Conservation (phyloP, 1,139 yeast genomes). For the Yamadazyma pseudoaaseri region DNA sequence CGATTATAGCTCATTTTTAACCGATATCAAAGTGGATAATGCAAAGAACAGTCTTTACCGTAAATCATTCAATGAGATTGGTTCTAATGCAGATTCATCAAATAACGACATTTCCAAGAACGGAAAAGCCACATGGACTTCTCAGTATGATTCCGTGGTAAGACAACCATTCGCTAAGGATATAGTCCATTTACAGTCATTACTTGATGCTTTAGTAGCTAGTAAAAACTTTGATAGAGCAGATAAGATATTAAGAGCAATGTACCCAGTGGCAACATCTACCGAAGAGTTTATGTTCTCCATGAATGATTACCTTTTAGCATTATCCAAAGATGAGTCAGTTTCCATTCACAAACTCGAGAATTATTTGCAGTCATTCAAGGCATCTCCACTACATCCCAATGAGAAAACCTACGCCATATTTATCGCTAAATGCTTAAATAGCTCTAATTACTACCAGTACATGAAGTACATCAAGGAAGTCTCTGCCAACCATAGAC, state of each 20-base stretch:
- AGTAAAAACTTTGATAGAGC: constrained; percentile 73
- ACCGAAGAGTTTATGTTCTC: constrained; percentile 33
- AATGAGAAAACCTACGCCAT: constrained; percentile 52
- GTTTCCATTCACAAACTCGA: constrained; percentile 27
- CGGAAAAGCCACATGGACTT: constrained; percentile 30
- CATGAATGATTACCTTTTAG: constrained; percentile 39
- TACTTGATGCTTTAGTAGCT: constrained; percentile 77
- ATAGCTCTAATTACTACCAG: constrained; percentile 12
- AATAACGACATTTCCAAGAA: not conserved
- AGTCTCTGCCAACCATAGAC: constrained; percentile 10
- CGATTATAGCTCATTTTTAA: constrained; percentile 2
- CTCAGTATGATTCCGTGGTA: constrained; percentile 42
- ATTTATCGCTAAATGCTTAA: constrained; percentile 27
- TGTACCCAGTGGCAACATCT: constrained; percentile 42
- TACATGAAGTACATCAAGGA: constrained; percentile 21
- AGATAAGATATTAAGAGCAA: constrained; percentile 58
- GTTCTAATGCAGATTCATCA: not conserved
- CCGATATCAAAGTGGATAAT: constrained; percentile 2
- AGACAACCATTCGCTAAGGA: constrained; percentile 54
- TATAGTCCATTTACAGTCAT: constrained; percentile 66
- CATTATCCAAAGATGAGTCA: constrained; percentile 29
- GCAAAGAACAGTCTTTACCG: constrained; percentile 5
- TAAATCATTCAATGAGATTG: constrained; percentile 10
- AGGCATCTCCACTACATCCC: constrained; percentile 29
- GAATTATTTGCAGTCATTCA: constrained; percentile 25